Percentiles rank a stretch among this genome's conserved stretches.
These are phyloP conservation scores for Zygnema cylindricum DNA, from an alignment of 139 green algal species.

Conservation along the genomic window DNA sequence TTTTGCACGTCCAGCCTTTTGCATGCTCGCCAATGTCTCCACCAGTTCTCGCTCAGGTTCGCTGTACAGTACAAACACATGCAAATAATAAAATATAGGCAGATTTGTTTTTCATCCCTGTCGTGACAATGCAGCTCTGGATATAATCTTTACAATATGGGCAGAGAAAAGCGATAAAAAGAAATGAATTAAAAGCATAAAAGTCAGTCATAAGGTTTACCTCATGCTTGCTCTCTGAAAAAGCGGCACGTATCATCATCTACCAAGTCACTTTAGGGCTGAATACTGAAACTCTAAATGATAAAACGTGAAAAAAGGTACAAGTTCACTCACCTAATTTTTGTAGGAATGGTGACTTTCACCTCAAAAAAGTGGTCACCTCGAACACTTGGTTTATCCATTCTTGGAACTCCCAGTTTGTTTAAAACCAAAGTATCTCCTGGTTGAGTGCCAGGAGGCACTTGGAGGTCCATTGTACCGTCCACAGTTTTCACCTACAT, in stretches of 20 bases:
- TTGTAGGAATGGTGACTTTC: conserved; percentile 50
- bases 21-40: conserved; percentile 12
- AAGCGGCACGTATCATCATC: too few species aligned
- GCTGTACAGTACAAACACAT: not conserved
- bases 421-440: conserved; percentile 96
- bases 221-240: too few species aligned
- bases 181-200: too few species aligned
- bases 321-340: conserved; percentile 41
- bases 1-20: conserved; percentile 24
- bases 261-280: too few species aligned
- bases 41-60: conserved; percentile 30
- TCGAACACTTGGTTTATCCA: conserved; percentile 70
- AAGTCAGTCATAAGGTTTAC: too few species aligned
- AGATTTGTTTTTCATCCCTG: not conserved
- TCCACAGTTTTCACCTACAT: conserved; percentile 84
- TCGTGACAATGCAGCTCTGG: too few species aligned
- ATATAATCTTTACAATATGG: conserved; percentile 1
- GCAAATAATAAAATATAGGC: conserved; percentile 8
- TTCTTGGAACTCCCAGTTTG: conserved; percentile 89
- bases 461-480: conserved; percentile 93
- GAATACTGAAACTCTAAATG: too few species aligned
- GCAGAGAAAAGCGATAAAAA: too few species aligned
- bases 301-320: too few species aligned
- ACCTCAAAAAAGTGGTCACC: conserved; percentile 58
- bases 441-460: conserved; percentile 90